Evolutionary conservation across 768 basidiomycete species (phyloP).

Genomic region (Trichaptum fuscoviolaceum): DNA sequence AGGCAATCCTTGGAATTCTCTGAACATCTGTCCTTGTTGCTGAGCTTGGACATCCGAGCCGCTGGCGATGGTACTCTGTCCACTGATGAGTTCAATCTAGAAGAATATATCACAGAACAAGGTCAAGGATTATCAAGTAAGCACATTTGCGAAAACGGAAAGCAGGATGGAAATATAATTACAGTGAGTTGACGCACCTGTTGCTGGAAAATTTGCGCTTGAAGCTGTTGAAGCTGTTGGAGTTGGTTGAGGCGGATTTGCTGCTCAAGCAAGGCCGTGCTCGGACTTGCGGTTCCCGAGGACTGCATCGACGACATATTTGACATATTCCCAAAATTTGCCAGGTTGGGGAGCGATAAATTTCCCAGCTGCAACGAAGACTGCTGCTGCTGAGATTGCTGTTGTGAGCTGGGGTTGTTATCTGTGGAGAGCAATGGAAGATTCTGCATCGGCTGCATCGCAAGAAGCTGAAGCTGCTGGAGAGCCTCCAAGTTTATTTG

Average conservation of each 20-base stretch:
- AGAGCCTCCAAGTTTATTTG: not conserved
- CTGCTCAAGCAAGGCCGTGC: constrained; percentile 43
- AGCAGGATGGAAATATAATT: constrained; percentile 8
- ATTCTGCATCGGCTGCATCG: not conserved
- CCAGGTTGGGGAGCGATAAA: not conserved
- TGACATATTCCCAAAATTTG: not conserved
- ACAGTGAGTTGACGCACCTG: constrained; percentile 48
- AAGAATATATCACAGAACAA: constrained; percentile 11
- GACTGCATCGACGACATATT: not conserved
- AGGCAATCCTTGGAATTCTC: constrained; percentile 46
- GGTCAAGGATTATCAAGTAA: constrained; percentile 17
- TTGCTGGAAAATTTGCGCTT: constrained; percentile 85
- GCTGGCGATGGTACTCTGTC: constrained; percentile 28
- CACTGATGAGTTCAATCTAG: constrained; percentile 67
- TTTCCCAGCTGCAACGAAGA: not conserved
- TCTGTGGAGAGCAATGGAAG: not conserved
- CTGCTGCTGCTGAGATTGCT: not conserved
- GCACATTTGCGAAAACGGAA: constrained; percentile 9
- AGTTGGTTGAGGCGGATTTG: constrained; percentile 75
- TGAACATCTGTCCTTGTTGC: constrained; percentile 14
- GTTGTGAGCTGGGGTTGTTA: not conserved
- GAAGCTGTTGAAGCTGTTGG: constrained; percentile 71
- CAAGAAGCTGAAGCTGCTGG: not conserved
- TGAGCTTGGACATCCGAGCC: constrained; percentile 20
- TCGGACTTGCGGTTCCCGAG: not conserved